Evolutionary conservation across 2,329 filamentous ascomycete genomes (phyloP).

Genomic region (Catunica adiposa): DNA sequence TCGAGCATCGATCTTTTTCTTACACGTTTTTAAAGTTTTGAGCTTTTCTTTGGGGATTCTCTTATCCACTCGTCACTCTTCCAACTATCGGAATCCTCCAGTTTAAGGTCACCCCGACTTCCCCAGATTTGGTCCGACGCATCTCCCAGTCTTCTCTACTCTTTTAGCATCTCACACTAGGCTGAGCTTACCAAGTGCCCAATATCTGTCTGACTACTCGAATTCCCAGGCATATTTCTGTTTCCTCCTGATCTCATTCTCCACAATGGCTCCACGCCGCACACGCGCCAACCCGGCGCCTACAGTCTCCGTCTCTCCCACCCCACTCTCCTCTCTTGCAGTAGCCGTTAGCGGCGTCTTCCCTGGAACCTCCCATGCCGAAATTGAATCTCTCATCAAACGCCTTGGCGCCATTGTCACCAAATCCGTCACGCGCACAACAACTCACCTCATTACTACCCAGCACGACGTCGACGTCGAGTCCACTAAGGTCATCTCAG

Average conservation of each 20-base stretch:
- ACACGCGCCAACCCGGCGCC: not conserved
- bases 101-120: no score
- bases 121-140: no score
- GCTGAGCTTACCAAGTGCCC: not conserved
- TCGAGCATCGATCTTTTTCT: no score
- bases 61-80: no score
- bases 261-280: not conserved
- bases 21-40: no score
- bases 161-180: not conserved
- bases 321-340: slow-evolving; percentile 24
- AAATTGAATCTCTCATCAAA: slow-evolving; percentile 30
- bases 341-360: slow-evolving; percentile 48
- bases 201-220: not conserved
- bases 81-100: no score
- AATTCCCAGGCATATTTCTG: not conserved
- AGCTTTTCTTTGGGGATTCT: no score
- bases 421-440: slow-evolving; percentile 31
- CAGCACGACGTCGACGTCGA: slow-evolving; percentile 33
- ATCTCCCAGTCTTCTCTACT: no score
- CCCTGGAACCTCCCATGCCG: slow-evolving; percentile 32
- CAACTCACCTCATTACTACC: slow-evolving; percentile 42
- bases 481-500: slow-evolving; percentile 35
- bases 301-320: not conserved
- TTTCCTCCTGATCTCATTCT: not conserved
- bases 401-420: slow-evolving; percentile 33